Conservation (phyloP, 371 early-diverging fungal species). For the Mortierella sp. region DNA sequence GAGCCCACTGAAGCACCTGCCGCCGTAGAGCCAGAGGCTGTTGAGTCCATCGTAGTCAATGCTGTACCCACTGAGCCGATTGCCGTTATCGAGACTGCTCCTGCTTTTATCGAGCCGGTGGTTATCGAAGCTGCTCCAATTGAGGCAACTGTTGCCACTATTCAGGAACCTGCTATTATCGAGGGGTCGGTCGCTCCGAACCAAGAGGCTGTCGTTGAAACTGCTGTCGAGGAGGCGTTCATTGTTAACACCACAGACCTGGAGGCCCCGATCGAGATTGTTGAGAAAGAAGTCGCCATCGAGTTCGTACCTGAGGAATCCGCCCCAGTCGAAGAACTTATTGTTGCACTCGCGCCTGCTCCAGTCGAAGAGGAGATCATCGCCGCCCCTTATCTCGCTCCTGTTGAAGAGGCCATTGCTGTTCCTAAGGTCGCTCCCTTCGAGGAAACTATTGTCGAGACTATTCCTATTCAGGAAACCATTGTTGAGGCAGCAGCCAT, state of each 20-base stretch:
- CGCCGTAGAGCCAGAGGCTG: neutral
- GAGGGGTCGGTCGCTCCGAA: neutral
- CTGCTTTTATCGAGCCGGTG: neutral
- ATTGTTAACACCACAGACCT: neutral
- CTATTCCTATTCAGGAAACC: neutral
- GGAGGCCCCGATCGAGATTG: neutral
- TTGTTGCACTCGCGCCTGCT: neutral
- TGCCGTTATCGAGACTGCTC: neutral
- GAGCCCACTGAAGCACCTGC: neutral
- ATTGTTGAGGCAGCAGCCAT: neutral
- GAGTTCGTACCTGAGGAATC: neutral
- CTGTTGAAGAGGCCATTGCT: neutral
- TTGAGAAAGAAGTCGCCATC: neutral
- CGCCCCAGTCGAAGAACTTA: constrained; percentile 7
- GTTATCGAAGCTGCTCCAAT: neutral
- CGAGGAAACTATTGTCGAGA: neutral
- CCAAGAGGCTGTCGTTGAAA: neutral
- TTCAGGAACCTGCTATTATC: constrained; percentile 9
- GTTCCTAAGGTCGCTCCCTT: neutral
- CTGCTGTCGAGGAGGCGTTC: neutral
- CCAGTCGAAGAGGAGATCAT: neutral
- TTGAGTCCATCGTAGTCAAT: neutral
- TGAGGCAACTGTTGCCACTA: neutral
- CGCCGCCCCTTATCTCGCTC: neutral
- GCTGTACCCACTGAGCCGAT: neutral